Evolutionary conservation across 768 basidiomycete species (phyloP), one percentile per base, ranked within the genome.

Genomic region (Dioszegia crocea): DNA sequence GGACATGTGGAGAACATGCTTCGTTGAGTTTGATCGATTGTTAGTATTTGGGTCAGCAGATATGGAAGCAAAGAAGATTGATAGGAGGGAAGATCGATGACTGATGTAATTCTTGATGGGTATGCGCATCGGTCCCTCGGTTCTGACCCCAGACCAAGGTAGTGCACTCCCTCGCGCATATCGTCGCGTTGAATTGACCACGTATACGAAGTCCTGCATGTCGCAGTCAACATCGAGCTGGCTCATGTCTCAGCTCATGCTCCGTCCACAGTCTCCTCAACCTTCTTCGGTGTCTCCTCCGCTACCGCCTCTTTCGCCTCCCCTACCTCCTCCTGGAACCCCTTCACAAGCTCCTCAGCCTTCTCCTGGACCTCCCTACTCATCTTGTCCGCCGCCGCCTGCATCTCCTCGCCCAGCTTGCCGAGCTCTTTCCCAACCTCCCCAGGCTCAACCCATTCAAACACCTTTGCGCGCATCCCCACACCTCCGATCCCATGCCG

Each of bases 401-500:
- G 36, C 36, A 53, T 40, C 54, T 56, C 41, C 43, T 56, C 44
- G 17, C 41, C 54, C 8, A 56, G 19, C 33, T 19, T 23, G 23
- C n/a, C 41, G 17, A 59, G 16, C 57, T 59, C 49, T 29, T 51
- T 59, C 17, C 47, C 57, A 2, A 39, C 60, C 29, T 33, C 38
- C 24, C 54, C 60, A 12, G 54, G 44, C 74, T 85, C 80, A 76
- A 80, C 79, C 79, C 82, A 78, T 68, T 91, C 86, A 85, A 89
- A 91, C 60, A 83, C 83, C 48, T 87, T 84, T 21, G 86, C 84
- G 63, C 88, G 82, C 81, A 97, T 85, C 23, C 91, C 92, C 0
- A 98, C 90, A 29, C 94, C 93, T 0, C 85, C 85, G 68, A 96
- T 76, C 41, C 83, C 82, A 77, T 97, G 86, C 62, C 80, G 80